Evolutionary conservation across 78 protist genomes (phyloP).

Genomic region (Dictyostelium citrinum): DNA sequence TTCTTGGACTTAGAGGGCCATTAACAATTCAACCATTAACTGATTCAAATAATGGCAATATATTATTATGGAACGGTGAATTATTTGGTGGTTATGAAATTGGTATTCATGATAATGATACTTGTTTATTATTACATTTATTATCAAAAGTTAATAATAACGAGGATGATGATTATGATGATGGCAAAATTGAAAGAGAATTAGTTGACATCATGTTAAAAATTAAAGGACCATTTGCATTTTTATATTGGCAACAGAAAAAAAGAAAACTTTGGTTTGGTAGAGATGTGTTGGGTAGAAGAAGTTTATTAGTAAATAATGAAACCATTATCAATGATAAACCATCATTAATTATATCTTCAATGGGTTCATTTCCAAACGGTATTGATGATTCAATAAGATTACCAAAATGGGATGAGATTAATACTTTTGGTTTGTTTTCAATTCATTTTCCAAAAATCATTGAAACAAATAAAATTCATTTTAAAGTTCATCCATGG

Average conservation of each 20-base stretch:
- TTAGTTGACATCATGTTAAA: background rate
- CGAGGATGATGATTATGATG: background rate
- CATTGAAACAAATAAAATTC: background rate
- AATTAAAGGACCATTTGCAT: conserved; percentile 66
- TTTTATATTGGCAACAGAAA: conserved; percentile 41
- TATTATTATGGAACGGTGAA: conserved; percentile 74
- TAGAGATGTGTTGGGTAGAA: conserved; percentile 62
- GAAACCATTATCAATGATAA: background rate
- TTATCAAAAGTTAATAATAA: background rate
- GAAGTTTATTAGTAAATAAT: conserved; percentile 40
- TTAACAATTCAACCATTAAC: conserved; percentile 37
- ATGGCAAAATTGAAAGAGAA: background rate
- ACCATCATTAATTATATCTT: conserved; percentile 26
- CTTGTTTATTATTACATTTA: background rate
- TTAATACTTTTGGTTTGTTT: conserved; percentile 62
- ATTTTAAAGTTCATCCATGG: conserved; percentile 43
- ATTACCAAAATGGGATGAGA: conserved; percentile 55
- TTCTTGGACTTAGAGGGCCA: conserved; percentile 30
- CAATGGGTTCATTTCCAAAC: conserved; percentile 62
- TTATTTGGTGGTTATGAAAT: conserved; percentile 73
- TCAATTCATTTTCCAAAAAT: conserved; percentile 47
- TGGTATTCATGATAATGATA: conserved; percentile 57
- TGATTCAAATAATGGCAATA: conserved; percentile 4
- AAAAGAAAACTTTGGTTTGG: conserved; percentile 60
- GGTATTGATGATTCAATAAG: conserved; percentile 8